Percentiles rank a stretch among this genome's conserved stretches.
These are phyloP conservation scores for Polychaeton citri DNA, from an alignment of 2,329 filamentous ascomycete species.

Conservation along the genomic window DNA sequence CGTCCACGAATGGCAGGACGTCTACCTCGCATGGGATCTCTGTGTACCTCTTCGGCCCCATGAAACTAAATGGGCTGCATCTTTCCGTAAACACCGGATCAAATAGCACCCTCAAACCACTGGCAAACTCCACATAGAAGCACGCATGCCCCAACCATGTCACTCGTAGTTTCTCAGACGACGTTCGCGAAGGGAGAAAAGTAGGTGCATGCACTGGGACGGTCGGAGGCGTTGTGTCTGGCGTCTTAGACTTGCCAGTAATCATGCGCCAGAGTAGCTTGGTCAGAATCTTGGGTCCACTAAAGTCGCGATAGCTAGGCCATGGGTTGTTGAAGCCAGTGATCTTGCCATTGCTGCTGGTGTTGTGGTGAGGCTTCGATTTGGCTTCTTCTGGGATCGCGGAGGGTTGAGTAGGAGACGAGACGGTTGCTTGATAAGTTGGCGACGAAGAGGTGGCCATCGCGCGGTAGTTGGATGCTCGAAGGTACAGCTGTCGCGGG, in stretches of 20 bases:
- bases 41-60: conserved; percentile 68
- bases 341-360: conserved; percentile 32
- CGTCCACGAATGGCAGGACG: conserved; percentile 65
- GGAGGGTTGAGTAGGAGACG: conserved; percentile 22
- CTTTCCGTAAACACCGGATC: conserved; percentile 86
- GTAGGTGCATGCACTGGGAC: conserved; percentile 53
- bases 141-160: conserved; percentile 95
- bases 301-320: conserved; percentile 36
- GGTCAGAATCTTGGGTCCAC: conserved; percentile 19
- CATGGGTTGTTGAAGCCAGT: conserved; percentile 43
- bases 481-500: no score
- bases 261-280: conserved; percentile 32
- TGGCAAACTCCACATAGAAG: conserved; percentile 82
- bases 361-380: conserved; percentile 36
- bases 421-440: conserved; percentile 26
- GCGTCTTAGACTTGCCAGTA: conserved; percentile 35
- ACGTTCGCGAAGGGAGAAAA: conserved; percentile 50
- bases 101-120: conserved; percentile 76
- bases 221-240: conserved; percentile 52
- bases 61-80: conserved; percentile 61
- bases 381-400: conserved; percentile 32
- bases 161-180: conserved; percentile 50
- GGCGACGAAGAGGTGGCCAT: no score
- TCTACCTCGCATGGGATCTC: conserved; percentile 60
- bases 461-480: no score